Conservation (phyloP, 169 alveolate species). For the Plasmodium sp. region DNA sequence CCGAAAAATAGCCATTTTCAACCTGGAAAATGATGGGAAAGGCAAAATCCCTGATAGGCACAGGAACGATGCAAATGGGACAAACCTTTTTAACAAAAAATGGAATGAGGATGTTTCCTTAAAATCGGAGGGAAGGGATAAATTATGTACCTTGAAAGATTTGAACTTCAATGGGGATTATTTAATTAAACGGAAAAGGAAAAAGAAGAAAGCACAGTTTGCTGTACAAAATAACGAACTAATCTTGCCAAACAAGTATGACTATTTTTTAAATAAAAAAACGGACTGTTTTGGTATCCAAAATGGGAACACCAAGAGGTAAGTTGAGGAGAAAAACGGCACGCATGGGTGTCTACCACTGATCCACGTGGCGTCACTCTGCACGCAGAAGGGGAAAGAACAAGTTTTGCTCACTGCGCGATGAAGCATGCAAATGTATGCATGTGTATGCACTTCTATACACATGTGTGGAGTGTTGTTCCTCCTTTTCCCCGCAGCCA, state of each 20-base stretch:
- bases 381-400: neutral
- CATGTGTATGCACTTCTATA: neutral
- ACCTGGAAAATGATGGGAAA: constrained; percentile 9
- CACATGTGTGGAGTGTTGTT: neutral
- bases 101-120: neutral
- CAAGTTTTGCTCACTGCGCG: neutral
- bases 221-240: constrained; percentile 20
- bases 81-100: constrained; percentile 1
- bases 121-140: neutral
- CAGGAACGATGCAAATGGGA: neutral
- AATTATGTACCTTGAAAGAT: constrained; percentile 19
- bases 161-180: constrained; percentile 36
- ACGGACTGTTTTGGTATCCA: neutral
- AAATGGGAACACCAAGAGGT: constrained; percentile 8
- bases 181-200: constrained; percentile 13
- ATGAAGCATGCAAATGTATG: neutral
- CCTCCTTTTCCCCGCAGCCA: neutral
- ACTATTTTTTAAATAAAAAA: constrained; percentile 12
- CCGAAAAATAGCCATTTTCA: neutral
- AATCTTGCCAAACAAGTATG: constrained; percentile 36
- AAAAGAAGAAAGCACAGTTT: neutral
- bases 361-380: neutral
- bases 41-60: neutral
- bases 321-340: neutral
- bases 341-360: neutral